phyloP scores from a whole-genome alignment of 2,329 filamentous ascomycete genomes.

The Talaromyces verruculosus region DNA sequence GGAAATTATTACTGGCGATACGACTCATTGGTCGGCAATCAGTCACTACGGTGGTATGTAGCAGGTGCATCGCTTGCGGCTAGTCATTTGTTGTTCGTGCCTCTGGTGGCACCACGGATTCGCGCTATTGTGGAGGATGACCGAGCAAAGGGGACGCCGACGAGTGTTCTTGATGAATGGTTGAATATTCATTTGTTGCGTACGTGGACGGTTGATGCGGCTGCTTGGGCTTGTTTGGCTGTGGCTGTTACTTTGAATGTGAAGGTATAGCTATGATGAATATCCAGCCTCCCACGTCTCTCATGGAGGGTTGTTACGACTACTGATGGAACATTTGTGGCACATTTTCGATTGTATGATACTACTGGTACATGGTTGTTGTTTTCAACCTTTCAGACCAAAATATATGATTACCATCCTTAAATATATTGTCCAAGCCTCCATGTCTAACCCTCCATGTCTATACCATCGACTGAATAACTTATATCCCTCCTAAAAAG shows the following conservation, averaged over 20 bases:
- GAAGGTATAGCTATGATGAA: background rate
- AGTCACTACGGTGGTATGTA: slow-evolving; percentile 16
- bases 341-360: background rate
- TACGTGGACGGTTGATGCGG: slow-evolving; percentile 17
- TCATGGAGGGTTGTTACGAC: background rate
- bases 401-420: too few relatives aligned
- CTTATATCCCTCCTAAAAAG: too few relatives aligned
- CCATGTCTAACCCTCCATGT: too few relatives aligned
- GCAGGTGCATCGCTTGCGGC: slow-evolving; percentile 12
- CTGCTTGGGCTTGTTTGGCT: slow-evolving; percentile 17
- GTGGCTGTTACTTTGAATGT: slow-evolving; percentile 13
- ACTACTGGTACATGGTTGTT: background rate
- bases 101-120: slow-evolving; percentile 11
- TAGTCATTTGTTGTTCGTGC: slow-evolving; percentile 19
- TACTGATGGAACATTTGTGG: background rate
- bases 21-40: slow-evolving; percentile 5
- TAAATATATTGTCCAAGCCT: too few relatives aligned
- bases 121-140: slow-evolving; percentile 14
- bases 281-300: background rate
- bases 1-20: slow-evolving; percentile 21
- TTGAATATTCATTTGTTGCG: slow-evolving; percentile 10
- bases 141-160: slow-evolving; percentile 1
- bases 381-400: too few relatives aligned
- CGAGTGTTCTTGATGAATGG: slow-evolving; percentile 12
- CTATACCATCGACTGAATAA: too few relatives aligned